phyloP scores from a whole-genome alignment of 345 rosid species.

The Psidium friedrichsthalianum region DNA sequence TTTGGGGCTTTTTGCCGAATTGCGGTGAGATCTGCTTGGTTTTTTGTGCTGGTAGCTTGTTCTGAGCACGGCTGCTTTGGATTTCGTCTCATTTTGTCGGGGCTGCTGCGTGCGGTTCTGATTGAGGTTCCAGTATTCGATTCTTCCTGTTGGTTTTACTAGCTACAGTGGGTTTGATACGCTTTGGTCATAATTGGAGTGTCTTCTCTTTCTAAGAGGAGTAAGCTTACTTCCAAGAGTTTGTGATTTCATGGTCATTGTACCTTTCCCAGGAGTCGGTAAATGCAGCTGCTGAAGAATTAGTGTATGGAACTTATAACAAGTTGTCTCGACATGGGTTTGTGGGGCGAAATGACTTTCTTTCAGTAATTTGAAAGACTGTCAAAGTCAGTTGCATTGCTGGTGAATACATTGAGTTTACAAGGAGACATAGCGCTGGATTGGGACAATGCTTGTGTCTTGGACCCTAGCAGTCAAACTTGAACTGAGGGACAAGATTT shows the following conservation, averaged over 20 bases:
- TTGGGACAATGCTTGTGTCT: not conserved
- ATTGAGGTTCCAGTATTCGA: not conserved
- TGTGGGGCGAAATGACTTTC: not conserved
- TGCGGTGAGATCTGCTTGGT: not conserved
- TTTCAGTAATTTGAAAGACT: not conserved
- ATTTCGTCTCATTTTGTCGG: not conserved
- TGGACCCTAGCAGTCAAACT: not conserved
- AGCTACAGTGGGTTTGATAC: not conserved
- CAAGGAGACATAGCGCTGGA: not conserved
- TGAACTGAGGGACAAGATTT: not conserved
- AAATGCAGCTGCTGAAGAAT: not conserved
- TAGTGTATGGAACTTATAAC: not conserved
- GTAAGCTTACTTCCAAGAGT: not conserved
- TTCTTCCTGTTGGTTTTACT: not conserved
- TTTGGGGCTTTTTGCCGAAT: not conserved
- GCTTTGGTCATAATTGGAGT: not conserved
- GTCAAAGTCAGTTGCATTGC: not conserved
- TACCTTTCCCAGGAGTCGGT: not conserved
- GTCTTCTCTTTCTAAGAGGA: not conserved
- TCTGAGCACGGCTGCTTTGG: not conserved
- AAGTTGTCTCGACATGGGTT: not conserved
- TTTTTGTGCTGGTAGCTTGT: not conserved
- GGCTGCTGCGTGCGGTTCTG: not conserved
- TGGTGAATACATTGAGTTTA: not conserved
- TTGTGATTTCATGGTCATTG: not conserved